Percentiles rank a stretch among this genome's conserved stretches.
phyloP scores from a whole-genome alignment of 305 asterid genomes.

The Fraxinus ornus region DNA sequence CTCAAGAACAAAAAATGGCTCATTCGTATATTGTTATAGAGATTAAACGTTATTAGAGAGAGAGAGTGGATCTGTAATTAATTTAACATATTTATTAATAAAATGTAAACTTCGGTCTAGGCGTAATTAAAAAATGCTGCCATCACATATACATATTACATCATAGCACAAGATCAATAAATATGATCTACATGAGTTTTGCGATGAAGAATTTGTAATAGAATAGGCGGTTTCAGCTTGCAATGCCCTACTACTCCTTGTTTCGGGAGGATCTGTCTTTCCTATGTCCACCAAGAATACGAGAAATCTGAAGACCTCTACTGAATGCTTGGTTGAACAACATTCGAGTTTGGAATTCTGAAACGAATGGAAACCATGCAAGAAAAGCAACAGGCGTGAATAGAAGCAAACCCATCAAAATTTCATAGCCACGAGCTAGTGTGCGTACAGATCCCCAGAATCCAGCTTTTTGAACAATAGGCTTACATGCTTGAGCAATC shows the following conservation, averaged over 20 bases:
- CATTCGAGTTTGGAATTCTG: slow-evolving; percentile 13
- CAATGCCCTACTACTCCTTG: not conserved
- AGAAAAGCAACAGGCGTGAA: slow-evolving; percentile 16
- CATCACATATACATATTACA: not conserved
- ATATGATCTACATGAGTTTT: not conserved
- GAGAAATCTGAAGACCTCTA: slow-evolving; percentile 21
- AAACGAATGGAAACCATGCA: slow-evolving; percentile 23
- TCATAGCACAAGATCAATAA: not conserved
- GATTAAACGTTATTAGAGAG: too few species aligned
- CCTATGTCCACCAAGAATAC: slow-evolving; percentile 15
- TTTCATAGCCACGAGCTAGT: slow-evolving; percentile 15
- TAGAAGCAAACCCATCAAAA: slow-evolving; percentile 15
- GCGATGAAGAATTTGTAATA: not conserved
- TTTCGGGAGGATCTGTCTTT: slow-evolving; percentile 13
- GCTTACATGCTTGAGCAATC: slow-evolving; percentile 93
- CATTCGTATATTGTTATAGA: not conserved
- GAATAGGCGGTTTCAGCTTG: not conserved
- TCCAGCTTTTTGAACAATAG: slow-evolving; percentile 42
- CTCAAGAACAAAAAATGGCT: not conserved
- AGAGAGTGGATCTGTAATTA: too few species aligned
- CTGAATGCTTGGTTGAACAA: slow-evolving; percentile 25
- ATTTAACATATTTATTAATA: too few species aligned
- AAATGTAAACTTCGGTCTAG: too few species aligned
- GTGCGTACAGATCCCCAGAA: slow-evolving; percentile 13
- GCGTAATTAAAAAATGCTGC: not conserved